Evolutionary conservation across 495 filamentous ascomycete genomes (phyloP), one percentile per base, ranked within the genome.

Genomic region (Penicillium bialowiezense): DNA sequence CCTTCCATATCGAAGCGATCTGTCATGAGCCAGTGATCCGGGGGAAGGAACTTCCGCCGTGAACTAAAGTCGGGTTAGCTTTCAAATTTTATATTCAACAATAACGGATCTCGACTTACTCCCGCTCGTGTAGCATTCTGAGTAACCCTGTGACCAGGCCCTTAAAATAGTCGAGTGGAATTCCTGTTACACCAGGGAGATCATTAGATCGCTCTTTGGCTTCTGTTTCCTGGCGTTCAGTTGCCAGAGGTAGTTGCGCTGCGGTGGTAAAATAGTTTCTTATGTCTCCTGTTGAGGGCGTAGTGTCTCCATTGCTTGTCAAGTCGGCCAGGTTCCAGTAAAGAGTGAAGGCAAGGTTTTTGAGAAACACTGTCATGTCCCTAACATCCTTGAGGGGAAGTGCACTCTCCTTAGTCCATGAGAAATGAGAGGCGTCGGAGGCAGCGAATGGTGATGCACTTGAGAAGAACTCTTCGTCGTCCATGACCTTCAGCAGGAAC

Each of bases 21-120:
- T 1, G 87, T 95, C 93, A 97, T 97, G 29, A 99, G 73, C 93
- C 95, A 99, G 56, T 96, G 91, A 21, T 83, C 79, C 24, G 77
- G 66, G 2, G 89, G 86, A 23, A 97, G 71, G 56, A 97, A 97
- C 24, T 80, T 85, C 14, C 91, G 79, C 35, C 93, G 75, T 14
- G 93, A 99, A 69, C 78, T 82, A 48, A 14, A 44, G 12, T 5
- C 12, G 32, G 34, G 15, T 44, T 47, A 51, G 24, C 14, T n/a
- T 17, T 28, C 26, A 19, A 10, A 19, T 6, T 19, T 3, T 14
- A 6, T 1, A 36, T 28, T 49, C 31, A 17, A 39, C 7, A 1
- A 12, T 24, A 15, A 39, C 38, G 32, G 7, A 19, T 18, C 6
- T 3, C 14, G 7, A 67, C 77, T 63, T 73, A 82, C 78, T 99